Evolutionary conservation across 1,139 yeast genomes (phyloP), one percentile per base, ranked within the genome.

Genomic region (Pichia sp.): DNA sequence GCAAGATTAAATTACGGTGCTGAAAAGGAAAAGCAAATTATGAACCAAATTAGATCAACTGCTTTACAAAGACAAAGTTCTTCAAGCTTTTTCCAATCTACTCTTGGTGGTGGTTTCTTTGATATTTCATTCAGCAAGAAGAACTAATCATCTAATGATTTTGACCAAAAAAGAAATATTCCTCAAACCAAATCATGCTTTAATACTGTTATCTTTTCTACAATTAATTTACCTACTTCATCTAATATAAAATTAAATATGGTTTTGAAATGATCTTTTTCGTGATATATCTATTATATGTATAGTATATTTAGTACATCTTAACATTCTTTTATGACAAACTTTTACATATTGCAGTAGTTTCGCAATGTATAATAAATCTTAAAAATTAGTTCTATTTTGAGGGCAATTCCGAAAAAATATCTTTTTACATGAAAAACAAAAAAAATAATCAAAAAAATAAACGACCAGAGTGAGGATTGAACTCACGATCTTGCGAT

Each of bases 21-120:
- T 48, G 65, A 61, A 53, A 61, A 61, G 59, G 65, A 61, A 50
- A 60, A 60, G 56, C 65, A 61, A 47, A 60, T 61, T 44, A 56
- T 61, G 62, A 61, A 60, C 52, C 61, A 60, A 54, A 61, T 61
- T 42, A 60, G 65, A 58, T 49, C 51, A 26, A 47, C 55, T 32
- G 54, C 55, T 41, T 46, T 53, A 45, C 52, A 52, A 45, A 57
- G 60, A 51, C 50, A 53, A 39, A 52, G 48, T 48, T 53, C 54
- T 34, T 52, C 56, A 33, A 50, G 61, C 9, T 55, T 57, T 40
- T 47, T 53, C 40, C 60, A 58, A 49, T 48, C 59, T 36, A 49
- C 49, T 36, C 16, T 58, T 26, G 55, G 55, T 29, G 65, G 65
- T 40, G 62, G 61, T 33, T 53, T 53, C 55, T 55, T 61, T 49